Evolutionary conservation across 768 basidiomycete species (phyloP), one percentile per base, ranked within the genome.

Genomic region (Coprinopsis marcescibilis): DNA sequence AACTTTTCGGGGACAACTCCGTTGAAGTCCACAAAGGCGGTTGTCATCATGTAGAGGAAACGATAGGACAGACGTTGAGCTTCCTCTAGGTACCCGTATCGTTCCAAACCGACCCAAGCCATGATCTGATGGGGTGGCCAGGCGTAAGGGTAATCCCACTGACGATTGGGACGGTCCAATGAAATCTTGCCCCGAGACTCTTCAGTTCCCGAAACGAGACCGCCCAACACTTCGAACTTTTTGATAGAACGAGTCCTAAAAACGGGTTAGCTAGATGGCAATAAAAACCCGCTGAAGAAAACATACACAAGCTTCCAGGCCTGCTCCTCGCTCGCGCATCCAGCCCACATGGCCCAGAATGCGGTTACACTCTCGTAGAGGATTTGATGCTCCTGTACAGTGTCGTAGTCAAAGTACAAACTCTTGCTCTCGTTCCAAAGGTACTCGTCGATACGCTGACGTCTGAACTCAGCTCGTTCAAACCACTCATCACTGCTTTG

Each of bases 1-100:
- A 98, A 97, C 85, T 98, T 98, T 71, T 98, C 95, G 0, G 95
- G 94, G 1, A 98, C 93, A 27, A 96, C 91, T 3, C 95, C 95
- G 64, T 97, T 98, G 66, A 96, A 97, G 63, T 95, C 91, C 44
- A 96, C 93, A 54, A 91, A 89, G 2, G 90, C 89, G 0, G 85
- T 88, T 8, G 92, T 93, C 87, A 92, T 90, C 85, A 99, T 96
- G 71, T 97, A 97, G n/a, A 96, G 77, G 80, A 89, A 99, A 43
- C 95, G 76, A 66, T 99, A 99, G 1, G 95, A 85, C 40, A 98
- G 69, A 38, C 96, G 77, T 53, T 95, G 91, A 1, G 93, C 89
- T 52, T 96, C 93, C 52, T 95, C 89, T 2, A 88, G 70, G 63
- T 92, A 96, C 2, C 95, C 95, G 60, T 99, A 99, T 44, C 95